Evolutionary conservation across 306 rosid genomes (phyloP).

Genomic region (Cicer pinnatifidum): DNA sequence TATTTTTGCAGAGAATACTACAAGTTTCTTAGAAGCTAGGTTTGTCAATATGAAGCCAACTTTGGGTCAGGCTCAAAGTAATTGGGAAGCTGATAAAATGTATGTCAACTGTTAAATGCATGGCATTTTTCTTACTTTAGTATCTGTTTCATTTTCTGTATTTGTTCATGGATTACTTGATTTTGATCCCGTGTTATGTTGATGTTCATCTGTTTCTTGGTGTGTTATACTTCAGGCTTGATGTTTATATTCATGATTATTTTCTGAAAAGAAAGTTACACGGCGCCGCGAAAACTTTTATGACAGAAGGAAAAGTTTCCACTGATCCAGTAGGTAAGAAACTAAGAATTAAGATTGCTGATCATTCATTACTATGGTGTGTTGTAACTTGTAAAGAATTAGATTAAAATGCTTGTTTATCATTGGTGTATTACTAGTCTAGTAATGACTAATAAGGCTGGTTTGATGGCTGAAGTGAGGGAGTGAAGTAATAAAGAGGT

Average conservation of each 20-base stretch:
- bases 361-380: slow-evolving; percentile 24
- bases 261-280: slow-evolving; percentile 76
- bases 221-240: slow-evolving; percentile 67
- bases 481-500: too few relatives aligned
- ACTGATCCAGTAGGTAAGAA: slow-evolving; percentile 84
- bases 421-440: slow-evolving; percentile 3
- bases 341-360: slow-evolving; percentile 23
- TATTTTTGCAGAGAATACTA: slow-evolving; percentile 46
- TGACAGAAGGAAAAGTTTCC: slow-evolving; percentile 82
- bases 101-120: slow-evolving; percentile 37
- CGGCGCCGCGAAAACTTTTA: slow-evolving; percentile 76
- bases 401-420: slow-evolving; percentile 6
- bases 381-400: slow-evolving; percentile 7
- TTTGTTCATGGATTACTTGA: slow-evolving; percentile 12
- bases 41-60: slow-evolving; percentile 47
- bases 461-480: too few relatives aligned
- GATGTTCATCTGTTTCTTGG: slow-evolving; percentile 1
- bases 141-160: not conserved
- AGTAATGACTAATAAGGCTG: too few relatives aligned
- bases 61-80: slow-evolving; percentile 83
- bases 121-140: not conserved
- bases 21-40: slow-evolving; percentile 31
- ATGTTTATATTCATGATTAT: slow-evolving; percentile 87
- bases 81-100: slow-evolving; percentile 98
- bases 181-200: not conserved